phyloP scores from a whole-genome alignment of 1,284 basidiomycete genomes.

The Trichosporon inkin region DNA sequence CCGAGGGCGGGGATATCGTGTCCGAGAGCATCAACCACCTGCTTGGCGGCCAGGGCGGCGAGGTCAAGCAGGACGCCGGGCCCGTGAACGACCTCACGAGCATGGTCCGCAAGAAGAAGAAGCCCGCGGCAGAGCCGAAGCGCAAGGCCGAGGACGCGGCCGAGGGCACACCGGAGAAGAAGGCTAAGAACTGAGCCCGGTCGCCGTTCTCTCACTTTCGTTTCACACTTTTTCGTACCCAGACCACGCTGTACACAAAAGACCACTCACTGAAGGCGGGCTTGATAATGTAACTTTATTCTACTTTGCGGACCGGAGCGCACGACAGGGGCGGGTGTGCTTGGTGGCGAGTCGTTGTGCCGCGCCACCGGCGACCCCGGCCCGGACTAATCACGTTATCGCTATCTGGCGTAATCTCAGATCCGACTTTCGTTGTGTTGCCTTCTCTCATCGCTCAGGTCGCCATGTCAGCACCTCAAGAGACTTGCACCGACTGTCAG shows the following conservation, averaged over 20 bases:
- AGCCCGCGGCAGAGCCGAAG: background rate
- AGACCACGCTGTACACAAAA: background rate
- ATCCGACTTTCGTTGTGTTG: background rate
- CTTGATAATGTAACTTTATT: slow-evolving; percentile 1
- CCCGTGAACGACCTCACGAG: slow-evolving; percentile 73
- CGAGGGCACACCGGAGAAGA: background rate
- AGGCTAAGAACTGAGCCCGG: background rate
- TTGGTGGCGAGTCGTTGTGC: too few relatives aligned
- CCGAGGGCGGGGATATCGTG: slow-evolving; percentile 56
- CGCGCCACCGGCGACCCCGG: background rate
- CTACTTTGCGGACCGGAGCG: too few relatives aligned
- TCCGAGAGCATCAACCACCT: slow-evolving; percentile 48
- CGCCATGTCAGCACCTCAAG: background rate
- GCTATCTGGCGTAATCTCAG: background rate
- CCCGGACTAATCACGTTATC: slow-evolving; percentile 2
- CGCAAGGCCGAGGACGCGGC: background rate
- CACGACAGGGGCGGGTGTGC: too few relatives aligned
- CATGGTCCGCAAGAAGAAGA: slow-evolving; percentile 71
- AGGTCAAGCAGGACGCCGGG: slow-evolving; percentile 42
- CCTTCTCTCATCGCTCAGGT: background rate
- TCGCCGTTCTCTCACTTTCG: background rate
- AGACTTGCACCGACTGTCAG: background rate
- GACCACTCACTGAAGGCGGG: background rate
- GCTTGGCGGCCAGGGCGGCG: slow-evolving; percentile 51
- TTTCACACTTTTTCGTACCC: too few relatives aligned